Conservation (phyloP, 129 eudicot genomes). For the Gnaphalium uliginosum region DNA sequence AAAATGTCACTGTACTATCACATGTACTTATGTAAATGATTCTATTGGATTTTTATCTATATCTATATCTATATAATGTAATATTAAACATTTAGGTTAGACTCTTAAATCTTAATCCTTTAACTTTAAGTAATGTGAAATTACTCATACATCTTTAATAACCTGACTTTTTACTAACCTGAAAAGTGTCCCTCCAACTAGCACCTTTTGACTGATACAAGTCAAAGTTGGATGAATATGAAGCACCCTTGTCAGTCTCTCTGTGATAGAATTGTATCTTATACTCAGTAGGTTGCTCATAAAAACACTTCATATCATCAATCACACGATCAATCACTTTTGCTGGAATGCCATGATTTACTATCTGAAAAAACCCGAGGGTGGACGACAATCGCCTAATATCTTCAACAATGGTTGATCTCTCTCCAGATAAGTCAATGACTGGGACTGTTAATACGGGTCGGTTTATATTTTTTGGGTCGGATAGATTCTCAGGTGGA, state of each 20-base stretch:
- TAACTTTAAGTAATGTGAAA: too few species aligned
- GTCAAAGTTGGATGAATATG: constrained; percentile 50
- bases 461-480: constrained; percentile 16
- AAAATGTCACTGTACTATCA: too few species aligned
- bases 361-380: constrained; percentile 56
- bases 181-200: constrained; percentile 56
- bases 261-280: constrained; percentile 41
- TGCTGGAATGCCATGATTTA: constrained; percentile 39
- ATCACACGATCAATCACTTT: constrained; percentile 21
- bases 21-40: too few species aligned
- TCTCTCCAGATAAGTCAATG: constrained; percentile 48
- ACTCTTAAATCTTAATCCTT: too few species aligned
- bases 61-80: too few species aligned
- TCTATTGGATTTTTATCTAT: too few species aligned
- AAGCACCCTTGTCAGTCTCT: constrained; percentile 33
- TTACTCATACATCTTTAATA: too few species aligned
- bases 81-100: too few species aligned
- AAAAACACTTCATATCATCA: constrained; percentile 32
- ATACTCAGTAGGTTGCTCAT: constrained; percentile 39
- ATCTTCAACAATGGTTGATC: constrained; percentile 34
- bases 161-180: constrained; percentile 29
- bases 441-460: constrained; percentile 31
- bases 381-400: constrained; percentile 38
- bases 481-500: constrained; percentile 48
- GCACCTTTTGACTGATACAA: constrained; percentile 53